These are phyloP conservation scores for Alternaria rosae DNA, from an alignment of 2,329 filamentous ascomycete species.

Conservation along the genomic window DNA sequence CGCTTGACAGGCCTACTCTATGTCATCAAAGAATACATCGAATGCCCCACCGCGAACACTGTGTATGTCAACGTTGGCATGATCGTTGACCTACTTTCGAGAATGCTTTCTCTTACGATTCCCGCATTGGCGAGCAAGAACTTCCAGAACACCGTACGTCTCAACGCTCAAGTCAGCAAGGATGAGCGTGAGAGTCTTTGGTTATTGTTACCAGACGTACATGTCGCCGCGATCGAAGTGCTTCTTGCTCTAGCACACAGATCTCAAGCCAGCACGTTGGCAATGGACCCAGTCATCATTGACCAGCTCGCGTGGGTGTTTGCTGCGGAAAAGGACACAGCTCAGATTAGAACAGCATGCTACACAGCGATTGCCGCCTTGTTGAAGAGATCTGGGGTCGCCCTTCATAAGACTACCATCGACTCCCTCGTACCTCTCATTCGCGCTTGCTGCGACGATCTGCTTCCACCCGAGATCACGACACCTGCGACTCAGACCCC, in stretches of 20 bases:
- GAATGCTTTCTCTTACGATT: constrained; percentile 72
- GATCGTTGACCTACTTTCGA: constrained; percentile 72
- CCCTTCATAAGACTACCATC: constrained; percentile 71
- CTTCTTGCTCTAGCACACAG: constrained; percentile 65
- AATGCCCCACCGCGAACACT: constrained; percentile 67
- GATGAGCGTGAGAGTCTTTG: constrained; percentile 85
- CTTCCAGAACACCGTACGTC: constrained; percentile 55
- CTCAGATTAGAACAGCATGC: constrained; percentile 64
- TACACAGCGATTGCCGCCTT: constrained; percentile 69
- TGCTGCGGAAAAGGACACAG: constrained; percentile 58
- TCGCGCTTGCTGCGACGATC: constrained; percentile 75
- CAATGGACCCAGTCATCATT: constrained; percentile 69
- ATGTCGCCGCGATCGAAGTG: constrained; percentile 73
- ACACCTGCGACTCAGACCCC: constrained; percentile 43
- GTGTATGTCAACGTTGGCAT: constrained; percentile 73
- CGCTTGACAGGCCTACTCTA: constrained; percentile 71
- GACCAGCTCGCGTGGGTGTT: constrained; percentile 79
- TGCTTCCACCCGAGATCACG: constrained; percentile 61
- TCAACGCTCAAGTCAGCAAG: constrained; percentile 75
- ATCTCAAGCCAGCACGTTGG: constrained; percentile 64
- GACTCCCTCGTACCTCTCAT: constrained; percentile 69
- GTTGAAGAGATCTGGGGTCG: constrained; percentile 68
- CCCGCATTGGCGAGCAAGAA: constrained; percentile 55
- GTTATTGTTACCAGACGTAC: constrained; percentile 74
- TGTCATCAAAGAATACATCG: constrained; percentile 70